Conservation (phyloP, 2,329 filamentous ascomycete species). For the Ophiostoma triangulosporum region DNA sequence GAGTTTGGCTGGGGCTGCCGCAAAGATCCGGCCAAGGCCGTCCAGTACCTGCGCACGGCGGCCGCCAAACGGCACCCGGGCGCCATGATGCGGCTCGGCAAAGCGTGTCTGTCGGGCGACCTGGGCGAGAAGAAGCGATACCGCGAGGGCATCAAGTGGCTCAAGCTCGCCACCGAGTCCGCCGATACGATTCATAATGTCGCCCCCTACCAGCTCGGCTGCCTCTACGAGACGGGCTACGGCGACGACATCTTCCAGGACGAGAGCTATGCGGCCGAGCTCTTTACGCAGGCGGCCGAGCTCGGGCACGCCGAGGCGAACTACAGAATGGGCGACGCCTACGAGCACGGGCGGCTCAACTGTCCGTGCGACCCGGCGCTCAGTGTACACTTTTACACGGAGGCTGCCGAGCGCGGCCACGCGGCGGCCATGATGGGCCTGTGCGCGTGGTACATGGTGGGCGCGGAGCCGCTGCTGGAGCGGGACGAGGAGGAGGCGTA, state of each 20-base stretch:
- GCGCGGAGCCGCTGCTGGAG: slow-evolving; percentile 79
- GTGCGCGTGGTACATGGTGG: slow-evolving; percentile 97
- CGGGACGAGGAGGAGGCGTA: slow-evolving; percentile 95
- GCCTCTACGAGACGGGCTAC: slow-evolving; percentile 83
- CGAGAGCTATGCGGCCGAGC: slow-evolving; percentile 75
- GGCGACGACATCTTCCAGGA: slow-evolving; percentile 91
- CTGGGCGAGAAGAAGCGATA: slow-evolving; percentile 79
- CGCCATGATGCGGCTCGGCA: slow-evolving; percentile 82
- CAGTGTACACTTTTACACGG: slow-evolving; percentile 95
- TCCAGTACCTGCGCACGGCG: slow-evolving; percentile 81
- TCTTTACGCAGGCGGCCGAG: slow-evolving; percentile 90
- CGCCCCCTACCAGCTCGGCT: slow-evolving; percentile 79
- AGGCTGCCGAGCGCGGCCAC: slow-evolving; percentile 73
- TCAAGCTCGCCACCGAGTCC: slow-evolving; percentile 82
- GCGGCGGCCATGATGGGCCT: slow-evolving; percentile 92
- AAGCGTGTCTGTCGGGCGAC: slow-evolving; percentile 80
- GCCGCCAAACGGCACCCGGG: slow-evolving; percentile 92
- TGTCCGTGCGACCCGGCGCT: slow-evolving; percentile 86
- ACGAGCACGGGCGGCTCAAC: slow-evolving; percentile 77
- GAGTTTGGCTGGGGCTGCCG: slow-evolving; percentile 96
- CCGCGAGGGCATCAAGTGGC: slow-evolving; percentile 87
- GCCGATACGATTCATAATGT: slow-evolving; percentile 86
- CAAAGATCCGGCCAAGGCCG: slow-evolving; percentile 79
- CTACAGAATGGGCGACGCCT: slow-evolving; percentile 85
- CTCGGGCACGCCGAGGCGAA: slow-evolving; percentile 78